phyloP scores from a whole-genome alignment of 305 asterid genomes.

The Rubia peregrina region DNA sequence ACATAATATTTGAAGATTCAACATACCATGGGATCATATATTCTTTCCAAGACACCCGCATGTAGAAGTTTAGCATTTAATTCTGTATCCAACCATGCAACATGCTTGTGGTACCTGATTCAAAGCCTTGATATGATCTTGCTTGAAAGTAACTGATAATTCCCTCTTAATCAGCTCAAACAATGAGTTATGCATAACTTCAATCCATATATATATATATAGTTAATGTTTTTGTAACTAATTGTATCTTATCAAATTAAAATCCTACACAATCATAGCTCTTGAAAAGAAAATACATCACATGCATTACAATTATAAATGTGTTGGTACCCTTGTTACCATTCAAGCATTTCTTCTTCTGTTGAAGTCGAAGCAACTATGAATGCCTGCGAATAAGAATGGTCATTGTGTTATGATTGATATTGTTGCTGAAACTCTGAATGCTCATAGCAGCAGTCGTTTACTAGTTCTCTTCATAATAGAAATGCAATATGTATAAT shows the following conservation, averaged over 20 bases:
- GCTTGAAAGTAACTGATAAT: neutral
- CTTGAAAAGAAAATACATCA: too few relatives aligned
- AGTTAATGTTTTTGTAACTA: neutral
- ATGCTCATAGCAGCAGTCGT: neutral
- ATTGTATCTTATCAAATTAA: too few relatives aligned
- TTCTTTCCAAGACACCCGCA: constrained; percentile 28
- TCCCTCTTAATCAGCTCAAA: neutral
- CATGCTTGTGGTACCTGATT: constrained; percentile 34
- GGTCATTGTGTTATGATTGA: neutral
- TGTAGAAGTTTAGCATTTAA: constrained; percentile 25
- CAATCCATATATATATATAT: too few relatives aligned
- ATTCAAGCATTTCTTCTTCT: constrained; percentile 18
- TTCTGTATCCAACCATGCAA: constrained; percentile 33
- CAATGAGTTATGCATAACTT: neutral
- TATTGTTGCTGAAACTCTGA: too few relatives aligned
- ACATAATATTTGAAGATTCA: neutral
- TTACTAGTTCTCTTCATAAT: neutral
- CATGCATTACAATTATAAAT: neutral
- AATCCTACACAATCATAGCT: neutral
- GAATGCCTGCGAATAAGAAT: constrained; percentile 13
- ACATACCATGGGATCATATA: constrained; percentile 37
- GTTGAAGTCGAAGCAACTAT: constrained; percentile 17
- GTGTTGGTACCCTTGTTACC: constrained; percentile 6
- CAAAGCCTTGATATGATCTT: neutral
- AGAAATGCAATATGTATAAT: too few relatives aligned